These are phyloP conservation scores for Cryptosporidium bovis DNA, from an alignment of 169 alveolate species.

Conservation along the genomic window DNA sequence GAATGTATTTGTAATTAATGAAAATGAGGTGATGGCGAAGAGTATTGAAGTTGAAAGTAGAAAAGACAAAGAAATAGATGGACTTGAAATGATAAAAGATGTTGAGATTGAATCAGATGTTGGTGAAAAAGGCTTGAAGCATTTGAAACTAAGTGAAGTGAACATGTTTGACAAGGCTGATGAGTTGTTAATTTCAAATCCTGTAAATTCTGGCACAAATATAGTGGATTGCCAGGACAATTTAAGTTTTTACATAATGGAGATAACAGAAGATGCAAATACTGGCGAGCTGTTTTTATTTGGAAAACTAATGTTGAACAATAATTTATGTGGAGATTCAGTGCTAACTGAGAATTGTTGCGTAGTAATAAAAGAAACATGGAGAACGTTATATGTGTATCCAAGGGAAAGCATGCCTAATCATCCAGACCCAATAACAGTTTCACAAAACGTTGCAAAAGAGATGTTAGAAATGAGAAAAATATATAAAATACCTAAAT, in stretches of 20 bases:
- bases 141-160: too few relatives aligned
- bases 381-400: constrained; percentile 58
- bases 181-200: background rate
- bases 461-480: constrained; percentile 50
- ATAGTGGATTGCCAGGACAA: constrained; percentile 1
- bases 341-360: constrained; percentile 40
- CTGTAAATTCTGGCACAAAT: background rate
- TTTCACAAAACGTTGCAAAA: constrained; percentile 57
- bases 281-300: constrained; percentile 55
- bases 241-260: constrained; percentile 45
- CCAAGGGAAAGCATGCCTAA: constrained; percentile 62
- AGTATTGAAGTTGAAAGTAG: background rate
- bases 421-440: constrained; percentile 52
- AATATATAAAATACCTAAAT: constrained; percentile 46
- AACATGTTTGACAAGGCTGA: background rate
- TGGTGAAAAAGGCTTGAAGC: background rate
- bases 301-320: constrained; percentile 30
- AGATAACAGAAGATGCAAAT: constrained; percentile 39
- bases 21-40: background rate
- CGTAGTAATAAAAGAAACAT: constrained; percentile 46
- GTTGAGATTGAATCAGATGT: background rate
- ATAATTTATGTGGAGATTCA: background rate
- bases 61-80: background rate
- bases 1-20: background rate
- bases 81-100: background rate